These are phyloP conservation scores for Pseudozyma thailandica DNA, from an alignment of 1,284 basidiomycete genomes.

Conservation along the genomic window DNA sequence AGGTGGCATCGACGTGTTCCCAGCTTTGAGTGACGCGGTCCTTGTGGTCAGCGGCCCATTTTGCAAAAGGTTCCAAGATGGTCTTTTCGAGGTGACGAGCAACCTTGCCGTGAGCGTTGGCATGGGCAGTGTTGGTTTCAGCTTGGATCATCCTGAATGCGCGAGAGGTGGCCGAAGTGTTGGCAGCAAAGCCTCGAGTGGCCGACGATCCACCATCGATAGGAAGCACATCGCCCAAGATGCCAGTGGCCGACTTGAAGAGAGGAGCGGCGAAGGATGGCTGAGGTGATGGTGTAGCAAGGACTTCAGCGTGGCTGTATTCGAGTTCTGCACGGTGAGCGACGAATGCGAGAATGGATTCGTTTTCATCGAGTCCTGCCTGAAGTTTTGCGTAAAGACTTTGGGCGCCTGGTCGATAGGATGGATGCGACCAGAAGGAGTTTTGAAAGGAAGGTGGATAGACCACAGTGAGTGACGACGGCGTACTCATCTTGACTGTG, in stretches of 20 bases:
- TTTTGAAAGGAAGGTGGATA: slow-evolving; percentile 60
- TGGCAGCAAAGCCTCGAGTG: slow-evolving; percentile 29
- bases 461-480: slow-evolving; percentile 53
- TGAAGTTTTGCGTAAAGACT: slow-evolving; percentile 60
- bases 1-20: slow-evolving; percentile 56
- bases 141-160: slow-evolving; percentile 50
- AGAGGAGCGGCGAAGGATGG: slow-evolving; percentile 43
- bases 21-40: slow-evolving; percentile 57
- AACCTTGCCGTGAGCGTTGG: slow-evolving; percentile 51
- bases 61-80: slow-evolving; percentile 59
- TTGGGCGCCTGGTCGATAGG: slow-evolving; percentile 58
- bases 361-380: slow-evolving; percentile 63
- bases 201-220: slow-evolving; percentile 21
- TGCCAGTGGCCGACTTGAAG: slow-evolving; percentile 44
- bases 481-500: slow-evolving; percentile 56
- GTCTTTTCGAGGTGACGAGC: slow-evolving; percentile 53
- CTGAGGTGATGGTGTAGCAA: slow-evolving; percentile 44
- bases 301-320: slow-evolving; percentile 51
- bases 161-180: slow-evolving; percentile 43
- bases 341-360: slow-evolving; percentile 57
- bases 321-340: slow-evolving; percentile 60
- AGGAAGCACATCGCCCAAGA: slow-evolving; percentile 40
- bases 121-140: slow-evolving; percentile 49
- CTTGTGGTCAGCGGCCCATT: slow-evolving; percentile 58
- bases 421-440: slow-evolving; percentile 64